Conservation (phyloP, 176 grass and related monocot genomes). For the Paspalum notatum region DNA sequence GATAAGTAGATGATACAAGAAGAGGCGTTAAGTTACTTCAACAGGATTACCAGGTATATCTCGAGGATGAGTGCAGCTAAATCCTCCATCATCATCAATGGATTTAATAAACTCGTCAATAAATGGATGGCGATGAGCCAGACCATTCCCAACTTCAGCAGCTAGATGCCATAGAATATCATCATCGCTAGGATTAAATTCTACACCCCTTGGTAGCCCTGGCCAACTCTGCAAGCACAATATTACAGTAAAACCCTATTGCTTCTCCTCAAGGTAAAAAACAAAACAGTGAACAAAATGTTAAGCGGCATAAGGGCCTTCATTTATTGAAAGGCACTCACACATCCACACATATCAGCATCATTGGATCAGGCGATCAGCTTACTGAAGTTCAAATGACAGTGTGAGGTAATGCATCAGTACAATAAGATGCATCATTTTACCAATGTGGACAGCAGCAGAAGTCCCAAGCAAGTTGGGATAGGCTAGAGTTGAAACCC, state of each 20-base stretch:
- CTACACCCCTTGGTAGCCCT: conserved; percentile 79
- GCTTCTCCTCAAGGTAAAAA: not conserved
- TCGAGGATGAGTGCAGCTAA: conserved; percentile 61
- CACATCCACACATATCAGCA: not conserved
- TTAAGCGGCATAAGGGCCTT: not conserved
- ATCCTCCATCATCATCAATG: conserved; percentile 45
- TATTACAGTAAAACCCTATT: conserved; percentile 8
- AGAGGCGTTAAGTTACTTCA: conserved; percentile 26
- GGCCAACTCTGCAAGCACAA: conserved; percentile 60
- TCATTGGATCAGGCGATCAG: not conserved
- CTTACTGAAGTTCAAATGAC: not conserved
- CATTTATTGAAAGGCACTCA: not conserved
- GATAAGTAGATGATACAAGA: conserved; percentile 14
- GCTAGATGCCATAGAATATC: conserved; percentile 86
- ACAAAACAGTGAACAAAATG: not conserved
- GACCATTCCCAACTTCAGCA: conserved; percentile 65
- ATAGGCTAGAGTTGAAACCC: no score
- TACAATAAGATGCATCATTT: not conserved
- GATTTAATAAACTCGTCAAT: conserved; percentile 73
- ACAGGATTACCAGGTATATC: conserved; percentile 61
- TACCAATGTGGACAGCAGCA: not conserved
- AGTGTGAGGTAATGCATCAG: not conserved
- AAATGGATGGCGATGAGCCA: conserved; percentile 68
- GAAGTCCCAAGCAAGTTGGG: no score
- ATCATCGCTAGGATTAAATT: conserved; percentile 73